A percentile compares a stretch with the other conserved stretches of the same genome.
Evolutionary conservation across 768 basidiomycete genomes (phyloP).

Genomic region (Pleurotus sapidus): DNA sequence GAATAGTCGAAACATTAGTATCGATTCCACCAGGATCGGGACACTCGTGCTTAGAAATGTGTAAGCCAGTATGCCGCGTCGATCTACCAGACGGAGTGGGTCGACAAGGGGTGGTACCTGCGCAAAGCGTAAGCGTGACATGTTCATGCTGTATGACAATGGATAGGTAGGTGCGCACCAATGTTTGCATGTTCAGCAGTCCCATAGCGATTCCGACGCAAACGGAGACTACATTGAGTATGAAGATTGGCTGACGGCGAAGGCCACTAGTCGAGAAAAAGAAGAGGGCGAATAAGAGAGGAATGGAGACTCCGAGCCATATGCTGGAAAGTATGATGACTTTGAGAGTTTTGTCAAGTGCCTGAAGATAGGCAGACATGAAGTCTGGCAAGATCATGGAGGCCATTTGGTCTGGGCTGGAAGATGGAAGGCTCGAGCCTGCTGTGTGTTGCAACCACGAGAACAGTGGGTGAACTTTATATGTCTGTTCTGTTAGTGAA

Average conservation of each 20-base stretch:
- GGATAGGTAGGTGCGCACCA: background rate
- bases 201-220: constrained; percentile 13
- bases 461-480: too few species aligned
- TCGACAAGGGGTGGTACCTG: background rate
- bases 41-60: constrained; percentile 8
- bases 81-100: constrained; percentile 1
- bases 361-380: background rate
- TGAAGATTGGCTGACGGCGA: constrained; percentile 17
- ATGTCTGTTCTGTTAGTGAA: too few species aligned
- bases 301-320: background rate
- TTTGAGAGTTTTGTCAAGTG: background rate
- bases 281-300: constrained; percentile 16
- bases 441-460: too few species aligned
- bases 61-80: constrained; percentile 5
- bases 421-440: too few species aligned
- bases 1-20: constrained; percentile 18
- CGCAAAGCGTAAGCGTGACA: background rate
- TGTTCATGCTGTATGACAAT: background rate
- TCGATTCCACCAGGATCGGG: constrained; percentile 20
- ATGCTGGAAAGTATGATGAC: background rate
- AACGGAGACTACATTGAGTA: constrained; percentile 18
- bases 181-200: constrained; percentile 11
- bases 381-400: too few species aligned
- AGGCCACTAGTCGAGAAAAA: constrained; percentile 17
- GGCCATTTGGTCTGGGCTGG: too few species aligned